Percentiles rank a stretch among this genome's conserved stretches.
Evolutionary conservation across 108 stramenopile species (phyloP).

Genomic region (Nitzschia palea): DNA sequence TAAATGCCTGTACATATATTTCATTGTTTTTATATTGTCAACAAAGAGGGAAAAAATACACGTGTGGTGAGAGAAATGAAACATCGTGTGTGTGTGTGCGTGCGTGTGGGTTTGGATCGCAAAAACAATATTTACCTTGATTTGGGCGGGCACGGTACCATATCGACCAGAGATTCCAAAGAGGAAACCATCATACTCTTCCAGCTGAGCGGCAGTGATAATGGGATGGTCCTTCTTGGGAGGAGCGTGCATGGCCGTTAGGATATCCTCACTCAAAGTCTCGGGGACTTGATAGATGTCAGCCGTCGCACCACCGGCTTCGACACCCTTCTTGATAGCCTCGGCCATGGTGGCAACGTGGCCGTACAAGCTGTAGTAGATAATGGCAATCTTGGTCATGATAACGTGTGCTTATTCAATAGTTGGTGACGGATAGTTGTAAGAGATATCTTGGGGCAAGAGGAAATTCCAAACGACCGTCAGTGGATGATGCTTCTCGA

Average conservation of each 20-base stretch:
- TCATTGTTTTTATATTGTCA: too few relatives aligned
- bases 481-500: too few relatives aligned
- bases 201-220: constrained; percentile 44
- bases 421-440: not conserved
- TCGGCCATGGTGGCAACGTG: constrained; percentile 55
- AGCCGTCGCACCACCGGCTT: constrained; percentile 44
- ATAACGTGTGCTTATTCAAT: constrained; percentile 2
- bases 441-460: too few relatives aligned
- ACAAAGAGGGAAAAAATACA: too few relatives aligned
- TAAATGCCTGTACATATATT: constrained; percentile 24
- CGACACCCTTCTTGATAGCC: constrained; percentile 50
- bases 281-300: constrained; percentile 62
- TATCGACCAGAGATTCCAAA: constrained; percentile 71
- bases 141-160: constrained; percentile 65
- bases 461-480: too few relatives aligned
- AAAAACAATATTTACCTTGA: constrained; percentile 42
- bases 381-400: constrained; percentile 50
- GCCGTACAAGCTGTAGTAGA: constrained; percentile 63
- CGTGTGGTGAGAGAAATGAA: too few relatives aligned
- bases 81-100: too few relatives aligned
- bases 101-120: not conserved
- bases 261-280: constrained; percentile 61
- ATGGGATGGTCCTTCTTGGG: constrained; percentile 47
- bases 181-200: constrained; percentile 62
- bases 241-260: constrained; percentile 68